These are phyloP conservation scores for Posidonia australis DNA, from an alignment of 106 monocot genomes.

Conservation along the genomic window DNA sequence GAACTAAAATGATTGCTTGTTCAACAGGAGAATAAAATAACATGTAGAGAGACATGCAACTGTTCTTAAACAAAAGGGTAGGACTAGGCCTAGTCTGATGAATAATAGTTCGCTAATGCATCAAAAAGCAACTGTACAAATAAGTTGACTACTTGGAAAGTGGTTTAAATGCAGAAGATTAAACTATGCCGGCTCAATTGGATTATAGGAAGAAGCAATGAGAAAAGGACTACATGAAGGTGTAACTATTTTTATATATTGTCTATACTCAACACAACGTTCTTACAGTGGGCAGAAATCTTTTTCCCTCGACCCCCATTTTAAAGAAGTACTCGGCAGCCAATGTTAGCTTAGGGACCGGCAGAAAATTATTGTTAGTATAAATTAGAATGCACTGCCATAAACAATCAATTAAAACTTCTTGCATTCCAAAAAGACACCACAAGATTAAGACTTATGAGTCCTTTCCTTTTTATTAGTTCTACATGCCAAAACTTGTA, in stretches of 20 bases:
- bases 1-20: no score
- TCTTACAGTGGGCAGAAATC: conserved; percentile 91
- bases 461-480: no score
- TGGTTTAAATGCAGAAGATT: neutral
- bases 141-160: neutral
- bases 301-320: conserved; percentile 89
- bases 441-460: no score
- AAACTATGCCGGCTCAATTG: neutral
- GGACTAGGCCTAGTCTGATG: no score
- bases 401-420: neutral
- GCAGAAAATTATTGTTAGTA: conserved; percentile 2
- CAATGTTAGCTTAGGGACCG: conserved; percentile 87
- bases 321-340: conserved; percentile 94
- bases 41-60: no score
- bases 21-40: no score
- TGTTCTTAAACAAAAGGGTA: neutral
- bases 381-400: neutral
- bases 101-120: no score
- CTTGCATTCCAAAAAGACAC: neutral
- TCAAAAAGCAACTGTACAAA: neutral
- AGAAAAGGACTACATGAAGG: no score
- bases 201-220: neutral
- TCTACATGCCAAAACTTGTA: neutral
- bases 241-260: neutral
- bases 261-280: neutral